A percentile compares a stretch with the other conserved stretches of the same genome.
Conservation (phyloP, 495 filamentous ascomycete species). For the Neurospora terricola region DNA sequence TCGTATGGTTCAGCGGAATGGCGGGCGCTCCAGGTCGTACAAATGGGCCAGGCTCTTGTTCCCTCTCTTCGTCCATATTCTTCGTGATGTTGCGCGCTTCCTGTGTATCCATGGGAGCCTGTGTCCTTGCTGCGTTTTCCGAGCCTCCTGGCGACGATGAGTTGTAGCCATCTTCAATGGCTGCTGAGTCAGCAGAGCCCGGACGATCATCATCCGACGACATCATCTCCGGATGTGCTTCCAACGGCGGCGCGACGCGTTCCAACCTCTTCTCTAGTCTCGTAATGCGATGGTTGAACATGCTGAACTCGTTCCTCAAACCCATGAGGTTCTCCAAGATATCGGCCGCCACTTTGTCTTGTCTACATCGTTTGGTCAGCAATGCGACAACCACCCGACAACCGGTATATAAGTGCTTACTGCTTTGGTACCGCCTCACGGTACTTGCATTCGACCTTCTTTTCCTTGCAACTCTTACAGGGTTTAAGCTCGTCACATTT, state of each 20-base stretch:
- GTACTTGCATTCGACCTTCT: slow-evolving; percentile 51
- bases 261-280: slow-evolving; percentile 15
- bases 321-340: slow-evolving; percentile 33
- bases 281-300: slow-evolving; percentile 17
- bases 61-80: slow-evolving; percentile 33
- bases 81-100: slow-evolving; percentile 23
- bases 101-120: slow-evolving; percentile 11
- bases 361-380: slow-evolving; percentile 25
- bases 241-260: slow-evolving; percentile 7
- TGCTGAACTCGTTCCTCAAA: slow-evolving; percentile 24
- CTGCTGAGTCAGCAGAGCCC: slow-evolving; percentile 13
- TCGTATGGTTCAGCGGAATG: slow-evolving; percentile 71
- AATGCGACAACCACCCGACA: neutral
- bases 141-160: slow-evolving; percentile 15
- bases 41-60: slow-evolving; percentile 34
- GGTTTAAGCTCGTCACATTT: slow-evolving; percentile 62
- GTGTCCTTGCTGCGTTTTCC: neutral
- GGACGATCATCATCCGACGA: slow-evolving; percentile 15
- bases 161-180: slow-evolving; percentile 9
- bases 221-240: slow-evolving; percentile 4
- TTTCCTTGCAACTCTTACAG: slow-evolving; percentile 47
- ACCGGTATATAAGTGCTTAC: slow-evolving; percentile 29
- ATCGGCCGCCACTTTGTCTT: slow-evolving; percentile 42
- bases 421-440: slow-evolving; percentile 58
- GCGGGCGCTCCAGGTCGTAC: slow-evolving; percentile 45